phyloP scores from a whole-genome alignment of 1,284 basidiomycete species.

The Golubevia pallescens region DNA sequence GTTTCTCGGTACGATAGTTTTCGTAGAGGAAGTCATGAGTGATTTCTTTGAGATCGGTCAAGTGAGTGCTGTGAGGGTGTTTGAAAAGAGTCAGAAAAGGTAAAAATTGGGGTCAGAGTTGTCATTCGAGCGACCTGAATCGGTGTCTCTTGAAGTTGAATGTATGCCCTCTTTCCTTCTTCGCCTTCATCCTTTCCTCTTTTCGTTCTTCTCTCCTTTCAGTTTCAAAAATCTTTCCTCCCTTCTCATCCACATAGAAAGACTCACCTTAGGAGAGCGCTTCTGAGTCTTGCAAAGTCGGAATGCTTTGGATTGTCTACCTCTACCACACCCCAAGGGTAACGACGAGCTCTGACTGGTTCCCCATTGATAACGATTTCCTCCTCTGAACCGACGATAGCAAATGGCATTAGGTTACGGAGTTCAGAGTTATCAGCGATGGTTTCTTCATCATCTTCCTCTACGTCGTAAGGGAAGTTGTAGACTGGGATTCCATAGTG shows the following conservation, averaged over 20 bases:
- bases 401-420: slow-evolving; percentile 74
- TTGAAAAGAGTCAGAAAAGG: too few relatives aligned
- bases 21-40: slow-evolving; percentile 70
- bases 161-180: too few relatives aligned
- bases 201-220: too few relatives aligned
- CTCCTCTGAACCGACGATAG: slow-evolving; percentile 88
- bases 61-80: slow-evolving; percentile 37
- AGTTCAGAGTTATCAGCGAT: slow-evolving; percentile 83
- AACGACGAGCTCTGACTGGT: slow-evolving; percentile 85
- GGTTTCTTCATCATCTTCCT: slow-evolving; percentile 97
- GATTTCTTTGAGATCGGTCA: slow-evolving; percentile 64
- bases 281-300: slow-evolving; percentile 73
- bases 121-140: too few relatives aligned
- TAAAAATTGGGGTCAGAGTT: too few relatives aligned
- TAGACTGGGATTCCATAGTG: slow-evolving; percentile 98
- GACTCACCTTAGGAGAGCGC: slow-evolving; percentile 33
- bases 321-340: slow-evolving; percentile 97
- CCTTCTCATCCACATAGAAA: too few relatives aligned
- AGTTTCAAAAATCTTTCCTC: too few relatives aligned
- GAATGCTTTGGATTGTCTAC: slow-evolving; percentile 98
- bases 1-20: slow-evolving; percentile 97
- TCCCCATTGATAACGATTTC: slow-evolving; percentile 83
- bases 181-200: too few relatives aligned
- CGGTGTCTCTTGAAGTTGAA: too few relatives aligned
- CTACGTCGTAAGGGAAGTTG: slow-evolving; percentile 99